Conservation (phyloP, 2,329 filamentous ascomycete genomes). For the Colletotrichum limetticola region DNA sequence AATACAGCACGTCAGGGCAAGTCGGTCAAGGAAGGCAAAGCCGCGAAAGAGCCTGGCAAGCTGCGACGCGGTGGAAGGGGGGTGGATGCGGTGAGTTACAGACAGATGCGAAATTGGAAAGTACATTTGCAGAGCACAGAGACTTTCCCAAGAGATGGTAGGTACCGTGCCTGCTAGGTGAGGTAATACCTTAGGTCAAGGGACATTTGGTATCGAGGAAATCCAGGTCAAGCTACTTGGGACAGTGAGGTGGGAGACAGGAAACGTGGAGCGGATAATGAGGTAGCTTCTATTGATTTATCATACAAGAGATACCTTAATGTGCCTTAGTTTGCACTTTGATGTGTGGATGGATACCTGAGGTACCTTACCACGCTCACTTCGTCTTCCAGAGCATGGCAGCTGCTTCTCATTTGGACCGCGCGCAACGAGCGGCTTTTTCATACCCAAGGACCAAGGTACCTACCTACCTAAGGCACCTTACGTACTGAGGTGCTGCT, state of each 20-base stretch:
- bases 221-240: too few species aligned
- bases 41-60: not conserved
- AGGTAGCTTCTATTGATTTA: too few species aligned
- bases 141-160: too few species aligned
- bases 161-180: too few species aligned
- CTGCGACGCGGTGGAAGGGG: constrained; percentile 1
- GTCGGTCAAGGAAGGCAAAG: not conserved
- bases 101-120: not conserved
- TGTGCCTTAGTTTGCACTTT: not conserved
- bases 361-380: too few species aligned
- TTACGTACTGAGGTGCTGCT: not conserved
- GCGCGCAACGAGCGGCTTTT: not conserved
- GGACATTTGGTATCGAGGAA: too few species aligned
- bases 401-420: not conserved
- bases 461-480: too few species aligned
- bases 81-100: constrained; percentile 20
- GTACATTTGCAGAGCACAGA: not conserved
- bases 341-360: not conserved
- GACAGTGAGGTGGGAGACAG: too few species aligned
- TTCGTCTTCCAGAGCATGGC: too few species aligned
- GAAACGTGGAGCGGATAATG: too few species aligned
- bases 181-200: too few species aligned
- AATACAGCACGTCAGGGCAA: not conserved
- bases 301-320: not conserved
- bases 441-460: too few species aligned